Conservation (phyloP, 352 stramenopile genomes). For the Phytopythium kandeliae region DNA sequence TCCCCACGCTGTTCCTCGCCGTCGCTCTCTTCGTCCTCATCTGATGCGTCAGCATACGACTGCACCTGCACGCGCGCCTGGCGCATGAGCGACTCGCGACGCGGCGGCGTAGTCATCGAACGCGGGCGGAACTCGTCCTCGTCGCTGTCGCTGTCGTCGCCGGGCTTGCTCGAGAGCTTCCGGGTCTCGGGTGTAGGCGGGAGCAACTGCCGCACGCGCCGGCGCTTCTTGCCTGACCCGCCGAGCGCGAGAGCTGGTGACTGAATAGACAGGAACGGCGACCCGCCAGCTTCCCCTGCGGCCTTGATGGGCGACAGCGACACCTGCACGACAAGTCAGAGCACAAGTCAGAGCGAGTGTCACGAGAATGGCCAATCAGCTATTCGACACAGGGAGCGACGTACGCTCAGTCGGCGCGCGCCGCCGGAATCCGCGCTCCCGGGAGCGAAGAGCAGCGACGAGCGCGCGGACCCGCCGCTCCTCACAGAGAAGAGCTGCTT, state of each 20-base stretch:
- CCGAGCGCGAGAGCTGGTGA: slow-evolving; percentile 34
- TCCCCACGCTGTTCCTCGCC: slow-evolving; percentile 35
- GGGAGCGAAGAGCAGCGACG: neutral
- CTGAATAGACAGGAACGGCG: slow-evolving; percentile 52
- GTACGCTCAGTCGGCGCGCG: neutral
- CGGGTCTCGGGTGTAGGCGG: slow-evolving; percentile 9
- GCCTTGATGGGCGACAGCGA: slow-evolving; percentile 76
- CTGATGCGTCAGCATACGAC: slow-evolving; percentile 17
- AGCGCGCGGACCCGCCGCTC: neutral
- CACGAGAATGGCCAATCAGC: neutral
- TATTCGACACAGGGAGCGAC: neutral
- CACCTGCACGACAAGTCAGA: slow-evolving; percentile 24
- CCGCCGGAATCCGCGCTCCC: neutral
- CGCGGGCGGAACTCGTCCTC: slow-evolving; percentile 3
- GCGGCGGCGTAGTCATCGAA: slow-evolving; percentile 17
- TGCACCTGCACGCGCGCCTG: slow-evolving; percentile 31
- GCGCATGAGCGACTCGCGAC: slow-evolving; percentile 47
- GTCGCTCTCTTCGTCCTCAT: slow-evolving; percentile 29
- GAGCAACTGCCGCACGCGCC: slow-evolving; percentile 11
- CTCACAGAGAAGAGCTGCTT: slow-evolving; percentile 45
- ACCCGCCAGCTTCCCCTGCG: slow-evolving; percentile 20
- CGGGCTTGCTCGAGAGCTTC: slow-evolving; percentile 14
- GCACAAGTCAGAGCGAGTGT: neutral
- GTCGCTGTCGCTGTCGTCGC: slow-evolving; percentile 1
- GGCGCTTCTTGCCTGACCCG: slow-evolving; percentile 49